Conservation (phyloP, 140 eudicot species). For the Bidens hawaiensis region DNA sequence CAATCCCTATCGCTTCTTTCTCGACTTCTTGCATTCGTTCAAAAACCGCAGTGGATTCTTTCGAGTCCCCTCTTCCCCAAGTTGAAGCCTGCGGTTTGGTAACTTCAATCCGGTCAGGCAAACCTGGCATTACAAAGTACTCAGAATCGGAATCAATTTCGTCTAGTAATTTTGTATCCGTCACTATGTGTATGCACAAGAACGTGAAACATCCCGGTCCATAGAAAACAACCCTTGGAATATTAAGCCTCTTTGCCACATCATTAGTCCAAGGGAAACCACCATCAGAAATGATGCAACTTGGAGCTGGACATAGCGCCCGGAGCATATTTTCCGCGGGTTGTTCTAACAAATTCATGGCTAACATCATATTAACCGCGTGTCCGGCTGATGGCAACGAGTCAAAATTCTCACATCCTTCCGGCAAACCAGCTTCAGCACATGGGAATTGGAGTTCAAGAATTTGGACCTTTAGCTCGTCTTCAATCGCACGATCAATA, state of each 20-base stretch:
- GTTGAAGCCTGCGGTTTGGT: conserved; percentile 25
- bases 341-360: conserved; percentile 14
- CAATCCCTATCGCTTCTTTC: conserved; percentile 27
- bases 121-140: conserved; percentile 34
- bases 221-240: conserved; percentile 44
- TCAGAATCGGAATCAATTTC: conserved; percentile 29
- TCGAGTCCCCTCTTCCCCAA: conserved; percentile 15
- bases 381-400: conserved; percentile 17
- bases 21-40: conserved; percentile 30
- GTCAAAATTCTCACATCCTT: conserved; percentile 47
- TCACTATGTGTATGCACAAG: conserved; percentile 24
- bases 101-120: conserved; percentile 31
- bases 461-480: conserved; percentile 31
- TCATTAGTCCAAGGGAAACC: conserved; percentile 33
- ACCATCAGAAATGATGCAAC: conserved; percentile 41
- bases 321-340: conserved; percentile 24
- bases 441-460: conserved; percentile 28
- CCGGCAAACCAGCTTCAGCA: conserved; percentile 42
- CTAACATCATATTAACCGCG: conserved; percentile 16
- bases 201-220: conserved; percentile 39
- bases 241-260: conserved; percentile 22
- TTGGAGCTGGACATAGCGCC: conserved; percentile 21
- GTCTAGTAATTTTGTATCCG: not conserved
- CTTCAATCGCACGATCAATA: conserved; percentile 32
- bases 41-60: not conserved